Conservation (phyloP, 2,329 filamentous ascomycete genomes). For the Cladosporium sp. region DNA sequence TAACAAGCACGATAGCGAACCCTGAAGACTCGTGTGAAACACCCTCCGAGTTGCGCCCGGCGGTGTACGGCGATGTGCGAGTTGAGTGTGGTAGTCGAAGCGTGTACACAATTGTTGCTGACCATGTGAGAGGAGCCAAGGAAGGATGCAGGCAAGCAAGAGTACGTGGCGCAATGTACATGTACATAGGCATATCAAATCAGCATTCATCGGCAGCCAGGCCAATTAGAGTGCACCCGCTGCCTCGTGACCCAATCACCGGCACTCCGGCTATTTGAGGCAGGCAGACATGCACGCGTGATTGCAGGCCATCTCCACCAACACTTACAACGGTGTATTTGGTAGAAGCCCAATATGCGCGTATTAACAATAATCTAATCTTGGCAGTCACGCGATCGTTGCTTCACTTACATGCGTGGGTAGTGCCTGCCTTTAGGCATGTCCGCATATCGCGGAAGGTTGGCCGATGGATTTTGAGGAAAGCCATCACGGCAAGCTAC, state of each 20-base stretch:
- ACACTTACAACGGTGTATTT: not conserved
- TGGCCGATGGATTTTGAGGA: not conserved
- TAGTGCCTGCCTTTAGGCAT: not conserved
- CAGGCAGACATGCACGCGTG: not conserved
- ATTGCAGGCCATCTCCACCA: not conserved
- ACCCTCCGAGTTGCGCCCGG: not conserved
- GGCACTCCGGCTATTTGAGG: conserved; percentile 3
- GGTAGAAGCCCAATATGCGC: not conserved
- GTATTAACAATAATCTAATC: not conserved
- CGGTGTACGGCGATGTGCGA: not conserved
- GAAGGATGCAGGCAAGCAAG: not conserved
- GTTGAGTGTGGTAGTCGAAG: not conserved
- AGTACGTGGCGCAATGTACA: conserved; percentile 3
- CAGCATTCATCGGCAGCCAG: not conserved
- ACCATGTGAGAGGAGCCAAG: not conserved
- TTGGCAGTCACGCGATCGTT: not conserved
- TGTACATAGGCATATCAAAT: not conserved
- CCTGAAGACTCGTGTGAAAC: not conserved
- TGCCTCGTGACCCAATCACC: conserved; percentile 15
- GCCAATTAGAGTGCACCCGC: not conserved
- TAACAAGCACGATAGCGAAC: not conserved
- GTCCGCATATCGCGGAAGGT: not conserved
- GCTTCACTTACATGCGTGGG: not conserved
- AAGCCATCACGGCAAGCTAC: not conserved
- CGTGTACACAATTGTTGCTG: not conserved